These are phyloP conservation scores for Monosporascus sp. DNA, from an alignment of 2,329 filamentous ascomycete species.

Conservation along the genomic window DNA sequence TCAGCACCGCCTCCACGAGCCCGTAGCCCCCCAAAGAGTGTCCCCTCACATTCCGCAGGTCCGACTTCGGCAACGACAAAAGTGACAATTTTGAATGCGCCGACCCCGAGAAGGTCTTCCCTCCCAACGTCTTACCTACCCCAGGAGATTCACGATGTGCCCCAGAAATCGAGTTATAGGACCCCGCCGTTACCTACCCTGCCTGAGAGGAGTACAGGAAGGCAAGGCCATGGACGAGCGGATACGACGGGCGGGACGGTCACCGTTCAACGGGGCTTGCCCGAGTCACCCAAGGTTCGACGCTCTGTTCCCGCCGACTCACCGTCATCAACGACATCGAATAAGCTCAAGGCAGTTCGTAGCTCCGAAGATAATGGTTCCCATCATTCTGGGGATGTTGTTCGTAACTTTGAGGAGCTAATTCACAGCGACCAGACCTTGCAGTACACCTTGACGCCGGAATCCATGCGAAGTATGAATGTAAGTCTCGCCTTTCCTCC, in stretches of 20 bases:
- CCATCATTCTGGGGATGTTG: conserved; percentile 51
- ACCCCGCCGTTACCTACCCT: conserved; percentile 24
- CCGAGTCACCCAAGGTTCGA: conserved; percentile 24
- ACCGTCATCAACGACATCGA: conserved; percentile 43
- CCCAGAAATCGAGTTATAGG: conserved; percentile 15
- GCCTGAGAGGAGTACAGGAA: conserved; percentile 24
- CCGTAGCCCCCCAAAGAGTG: conserved; percentile 13
- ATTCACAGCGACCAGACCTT: conserved; percentile 80
- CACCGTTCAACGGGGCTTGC: conserved; percentile 13
- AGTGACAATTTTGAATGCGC: conserved; percentile 14
- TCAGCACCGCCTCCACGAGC: conserved; percentile 14
- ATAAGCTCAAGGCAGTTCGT: conserved; percentile 48
- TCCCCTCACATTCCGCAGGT: conserved; percentile 7
- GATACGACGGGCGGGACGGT: conserved; percentile 6
- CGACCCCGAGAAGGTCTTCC: conserved; percentile 2
- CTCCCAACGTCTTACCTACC: background rate
- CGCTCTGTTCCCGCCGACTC: conserved; percentile 45
- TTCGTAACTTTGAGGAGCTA: conserved; percentile 69
- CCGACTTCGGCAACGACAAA: conserved; percentile 15
- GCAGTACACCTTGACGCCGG: conserved; percentile 75
- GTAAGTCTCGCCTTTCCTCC: conserved; percentile 39
- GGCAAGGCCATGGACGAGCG: conserved; percentile 17
- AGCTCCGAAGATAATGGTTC: conserved; percentile 53
- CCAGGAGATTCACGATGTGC: conserved; percentile 19
- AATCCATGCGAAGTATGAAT: conserved; percentile 72